Percentiles rank a stretch among this genome's conserved stretches.
Conservation (phyloP, 75 land plant genomes). For the Pseudotsuga menziesii region DNA sequence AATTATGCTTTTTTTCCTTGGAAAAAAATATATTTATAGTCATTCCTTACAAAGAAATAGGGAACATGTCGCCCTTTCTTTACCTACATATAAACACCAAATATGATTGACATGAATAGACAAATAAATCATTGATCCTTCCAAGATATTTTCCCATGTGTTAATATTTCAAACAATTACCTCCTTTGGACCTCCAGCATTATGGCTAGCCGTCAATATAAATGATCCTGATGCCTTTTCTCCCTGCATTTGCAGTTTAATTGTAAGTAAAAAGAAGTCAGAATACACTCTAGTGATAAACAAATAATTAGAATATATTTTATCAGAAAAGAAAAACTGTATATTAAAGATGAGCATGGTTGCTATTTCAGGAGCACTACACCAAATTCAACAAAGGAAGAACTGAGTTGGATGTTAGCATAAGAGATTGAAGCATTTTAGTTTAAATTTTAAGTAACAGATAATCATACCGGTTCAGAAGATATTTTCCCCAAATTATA, state of each 20-base stretch:
- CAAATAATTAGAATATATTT: background rate
- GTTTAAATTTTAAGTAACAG: background rate
- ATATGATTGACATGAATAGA: too few relatives aligned
- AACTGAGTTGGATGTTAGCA: background rate
- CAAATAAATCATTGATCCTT: too few relatives aligned
- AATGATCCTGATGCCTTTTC: slow-evolving; percentile 89
- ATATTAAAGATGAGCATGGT: background rate
- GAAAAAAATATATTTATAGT: too few relatives aligned
- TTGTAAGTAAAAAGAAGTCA: background rate
- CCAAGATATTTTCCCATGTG: too few relatives aligned
- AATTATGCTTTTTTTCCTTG: too few relatives aligned
- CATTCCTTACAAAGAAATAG: too few relatives aligned
- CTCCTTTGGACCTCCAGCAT: slow-evolving; percentile 98
- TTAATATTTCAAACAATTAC: slow-evolving; percentile 24
- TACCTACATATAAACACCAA: too few relatives aligned
- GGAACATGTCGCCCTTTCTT: too few relatives aligned
- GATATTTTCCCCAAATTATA: background rate
- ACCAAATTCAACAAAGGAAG: background rate
- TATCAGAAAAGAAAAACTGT: background rate
- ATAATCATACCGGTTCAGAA: background rate
- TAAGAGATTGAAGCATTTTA: too few relatives aligned
- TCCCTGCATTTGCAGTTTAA: slow-evolving; percentile 48
- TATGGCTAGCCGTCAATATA: slow-evolving; percentile 98
- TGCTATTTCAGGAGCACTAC: background rate
- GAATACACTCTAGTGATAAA: background rate